Evolutionary conservation across 306 rosid genomes (phyloP).

Genomic region (Fagus sylvatica): DNA sequence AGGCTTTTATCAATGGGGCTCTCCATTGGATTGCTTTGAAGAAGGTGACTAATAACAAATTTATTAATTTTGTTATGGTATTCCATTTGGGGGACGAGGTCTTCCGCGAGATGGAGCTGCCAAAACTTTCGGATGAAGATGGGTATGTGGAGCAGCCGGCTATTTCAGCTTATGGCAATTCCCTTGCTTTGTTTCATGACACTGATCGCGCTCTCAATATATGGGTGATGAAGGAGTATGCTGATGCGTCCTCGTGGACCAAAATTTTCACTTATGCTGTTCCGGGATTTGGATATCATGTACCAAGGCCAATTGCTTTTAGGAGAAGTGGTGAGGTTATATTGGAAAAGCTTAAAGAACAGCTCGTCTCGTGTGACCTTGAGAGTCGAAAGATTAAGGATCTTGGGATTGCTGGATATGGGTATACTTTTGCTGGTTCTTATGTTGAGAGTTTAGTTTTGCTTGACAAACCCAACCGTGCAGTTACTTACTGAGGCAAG

Average conservation of each 20-base stretch:
- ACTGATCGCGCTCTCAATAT: neutral
- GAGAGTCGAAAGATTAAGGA: neutral
- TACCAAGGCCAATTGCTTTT: neutral
- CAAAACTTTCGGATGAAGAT: neutral
- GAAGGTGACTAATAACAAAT: too few relatives aligned
- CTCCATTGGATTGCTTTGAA: neutral
- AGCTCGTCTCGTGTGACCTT: neutral
- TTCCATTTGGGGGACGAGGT: neutral
- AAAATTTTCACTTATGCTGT: too few relatives aligned
- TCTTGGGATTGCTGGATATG: neutral
- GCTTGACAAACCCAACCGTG: neutral
- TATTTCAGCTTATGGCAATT: neutral
- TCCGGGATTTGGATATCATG: too few relatives aligned
- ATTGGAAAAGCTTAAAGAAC: neutral
- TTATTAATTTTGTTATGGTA: neutral
- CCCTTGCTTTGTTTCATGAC: neutral
- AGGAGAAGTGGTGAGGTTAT: conserved; percentile 5
- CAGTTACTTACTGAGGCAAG: too few relatives aligned
- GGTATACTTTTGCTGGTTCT: neutral
- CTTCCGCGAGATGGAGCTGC: neutral
- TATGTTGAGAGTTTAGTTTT: neutral
- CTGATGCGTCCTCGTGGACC: too few relatives aligned
- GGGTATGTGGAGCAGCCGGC: neutral
- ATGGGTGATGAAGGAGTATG: too few relatives aligned
- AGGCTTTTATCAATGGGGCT: neutral